Conservation (phyloP, 257 asterid genomes). For the Solanum boliviense region DNA sequence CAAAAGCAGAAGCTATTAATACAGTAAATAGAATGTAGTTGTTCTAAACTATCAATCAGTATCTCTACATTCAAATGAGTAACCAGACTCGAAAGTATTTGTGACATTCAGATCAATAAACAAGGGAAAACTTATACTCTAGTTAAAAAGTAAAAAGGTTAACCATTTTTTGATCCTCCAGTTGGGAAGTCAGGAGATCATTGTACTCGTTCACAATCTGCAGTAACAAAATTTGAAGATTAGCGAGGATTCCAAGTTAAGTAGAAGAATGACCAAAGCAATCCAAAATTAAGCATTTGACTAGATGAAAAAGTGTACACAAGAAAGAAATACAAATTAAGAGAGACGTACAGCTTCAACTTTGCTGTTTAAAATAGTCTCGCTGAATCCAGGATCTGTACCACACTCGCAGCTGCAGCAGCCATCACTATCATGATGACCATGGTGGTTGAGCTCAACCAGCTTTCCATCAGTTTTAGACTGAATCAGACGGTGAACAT, state of each 20-base stretch:
- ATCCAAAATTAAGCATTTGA: neutral
- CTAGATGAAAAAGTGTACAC: neutral
- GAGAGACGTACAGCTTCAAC: constrained; percentile 59
- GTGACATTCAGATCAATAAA: neutral
- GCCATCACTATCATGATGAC: constrained; percentile 34
- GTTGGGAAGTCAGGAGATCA: constrained; percentile 82
- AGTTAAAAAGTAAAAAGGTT: constrained; percentile 10
- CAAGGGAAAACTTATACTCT: neutral
- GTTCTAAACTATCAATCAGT: neutral
- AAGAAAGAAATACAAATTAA: neutral
- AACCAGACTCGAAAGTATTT: neutral
- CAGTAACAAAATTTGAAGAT: constrained; percentile 7
- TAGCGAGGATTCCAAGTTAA: neutral
- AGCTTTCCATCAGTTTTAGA: constrained; percentile 92
- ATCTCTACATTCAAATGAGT: neutral
- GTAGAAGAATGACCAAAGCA: neutral
- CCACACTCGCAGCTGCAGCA: constrained; percentile 28
- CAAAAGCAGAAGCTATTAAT: constrained; percentile 15
- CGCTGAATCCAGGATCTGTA: constrained; percentile 33
- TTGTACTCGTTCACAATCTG: constrained; percentile 91
- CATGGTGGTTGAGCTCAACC: constrained; percentile 77
- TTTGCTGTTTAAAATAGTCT: constrained; percentile 44
- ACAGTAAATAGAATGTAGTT: constrained; percentile 8
- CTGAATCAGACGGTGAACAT: constrained; percentile 92
- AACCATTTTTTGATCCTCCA: constrained; percentile 83